Conservation (phyloP, 768 basidiomycete genomes). For the Coprinopsis cinerea region DNA sequence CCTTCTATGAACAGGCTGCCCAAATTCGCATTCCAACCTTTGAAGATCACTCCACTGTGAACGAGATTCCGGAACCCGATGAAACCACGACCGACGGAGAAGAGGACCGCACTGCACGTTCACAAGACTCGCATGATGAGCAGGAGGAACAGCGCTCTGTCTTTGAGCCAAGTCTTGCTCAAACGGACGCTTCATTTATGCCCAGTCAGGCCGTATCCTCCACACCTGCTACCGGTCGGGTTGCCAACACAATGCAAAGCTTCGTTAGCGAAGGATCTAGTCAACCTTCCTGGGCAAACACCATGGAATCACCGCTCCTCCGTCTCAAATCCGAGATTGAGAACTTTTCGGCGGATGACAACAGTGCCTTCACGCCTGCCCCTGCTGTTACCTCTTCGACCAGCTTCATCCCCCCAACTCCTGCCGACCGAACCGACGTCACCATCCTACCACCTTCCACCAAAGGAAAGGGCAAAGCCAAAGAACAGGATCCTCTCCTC, state of each 20-base stretch:
- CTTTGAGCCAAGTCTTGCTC: slow-evolving; percentile 39
- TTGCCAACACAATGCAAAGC: slow-evolving; percentile 30
- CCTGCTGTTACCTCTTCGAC: slow-evolving; percentile 9
- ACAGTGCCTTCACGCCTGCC: slow-evolving; percentile 15
- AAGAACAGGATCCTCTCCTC: slow-evolving; percentile 34
- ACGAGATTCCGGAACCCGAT: slow-evolving; percentile 38
- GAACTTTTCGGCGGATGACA: slow-evolving; percentile 44
- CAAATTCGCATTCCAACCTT: slow-evolving; percentile 75
- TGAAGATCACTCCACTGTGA: slow-evolving; percentile 58
- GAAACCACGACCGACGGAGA: slow-evolving; percentile 17
- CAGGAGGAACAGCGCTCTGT: slow-evolving; percentile 16
- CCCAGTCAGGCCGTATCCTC: slow-evolving; percentile 72
- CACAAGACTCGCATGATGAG: slow-evolving; percentile 17
- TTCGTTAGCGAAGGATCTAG: slow-evolving; percentile 36
- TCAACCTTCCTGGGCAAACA: slow-evolving; percentile 64
- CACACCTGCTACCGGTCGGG: slow-evolving; percentile 57
- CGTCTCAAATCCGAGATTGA: slow-evolving; percentile 60
- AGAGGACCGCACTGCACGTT: slow-evolving; percentile 20
- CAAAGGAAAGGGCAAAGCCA: slow-evolving; percentile 43
- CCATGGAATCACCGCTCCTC: slow-evolving; percentile 69
- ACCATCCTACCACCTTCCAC: slow-evolving; percentile 19
- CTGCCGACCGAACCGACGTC: slow-evolving; percentile 11
- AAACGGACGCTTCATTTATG: slow-evolving; percentile 69
- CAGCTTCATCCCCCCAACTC: slow-evolving; percentile 5
- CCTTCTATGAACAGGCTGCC: slow-evolving; percentile 93